These are phyloP conservation scores for Cladobotryum mycophilum DNA, from an alignment of 2,329 filamentous ascomycete species.

Conservation along the genomic window DNA sequence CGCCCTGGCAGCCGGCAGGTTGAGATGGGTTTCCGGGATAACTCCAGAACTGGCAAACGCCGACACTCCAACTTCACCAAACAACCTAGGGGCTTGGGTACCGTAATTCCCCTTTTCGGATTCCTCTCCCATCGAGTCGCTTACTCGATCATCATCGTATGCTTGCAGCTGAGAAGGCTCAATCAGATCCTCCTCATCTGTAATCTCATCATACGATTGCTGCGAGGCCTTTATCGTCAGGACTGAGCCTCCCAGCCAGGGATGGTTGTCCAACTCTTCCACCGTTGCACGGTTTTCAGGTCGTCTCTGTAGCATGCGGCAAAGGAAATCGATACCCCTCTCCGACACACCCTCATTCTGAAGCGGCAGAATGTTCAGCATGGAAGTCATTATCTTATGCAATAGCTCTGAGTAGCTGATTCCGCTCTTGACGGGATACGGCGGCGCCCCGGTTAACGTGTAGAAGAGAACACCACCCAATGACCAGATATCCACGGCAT, in stretches of 20 bases:
- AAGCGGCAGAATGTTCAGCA: slow-evolving; percentile 62
- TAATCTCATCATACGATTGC: slow-evolving; percentile 52
- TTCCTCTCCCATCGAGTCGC: slow-evolving; percentile 51
- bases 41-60: slow-evolving; percentile 48
- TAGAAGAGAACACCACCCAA: slow-evolving; percentile 89
- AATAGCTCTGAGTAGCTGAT: slow-evolving; percentile 74
- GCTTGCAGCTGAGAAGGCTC: slow-evolving; percentile 52
- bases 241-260: slow-evolving; percentile 56
- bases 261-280: slow-evolving; percentile 59
- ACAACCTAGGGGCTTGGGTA: slow-evolving; percentile 37
- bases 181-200: slow-evolving; percentile 52
- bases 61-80: slow-evolving; percentile 50
- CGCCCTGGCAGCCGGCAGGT: slow-evolving; percentile 36
- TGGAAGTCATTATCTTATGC: slow-evolving; percentile 75
- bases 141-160: slow-evolving; percentile 30
- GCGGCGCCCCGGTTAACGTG: slow-evolving; percentile 69
- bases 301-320: slow-evolving; percentile 73
- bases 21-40: slow-evolving; percentile 42
- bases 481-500: slow-evolving; percentile 95
- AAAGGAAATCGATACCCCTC: slow-evolving; percentile 66
- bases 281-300: slow-evolving; percentile 73
- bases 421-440: slow-evolving; percentile 72
- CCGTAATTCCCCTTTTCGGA: slow-evolving; percentile 71
- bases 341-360: slow-evolving; percentile 53
- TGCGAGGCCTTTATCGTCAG: slow-evolving; percentile 32